Evolutionary conservation across 352 stramenopile species (phyloP), one percentile per base, ranked within the genome.

Genomic region (Peronospora tabacina): DNA sequence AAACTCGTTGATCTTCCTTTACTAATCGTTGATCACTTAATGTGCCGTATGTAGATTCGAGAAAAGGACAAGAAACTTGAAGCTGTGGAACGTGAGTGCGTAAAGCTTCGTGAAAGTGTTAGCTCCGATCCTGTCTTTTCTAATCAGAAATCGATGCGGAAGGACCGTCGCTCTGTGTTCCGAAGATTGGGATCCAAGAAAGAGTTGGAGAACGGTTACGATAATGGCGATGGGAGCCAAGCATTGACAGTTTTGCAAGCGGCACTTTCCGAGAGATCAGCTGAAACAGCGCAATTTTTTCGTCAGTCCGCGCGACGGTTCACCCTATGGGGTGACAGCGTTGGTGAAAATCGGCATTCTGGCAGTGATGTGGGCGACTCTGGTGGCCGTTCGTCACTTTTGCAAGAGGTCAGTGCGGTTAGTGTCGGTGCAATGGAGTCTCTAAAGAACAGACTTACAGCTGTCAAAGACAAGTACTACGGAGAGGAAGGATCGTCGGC

Each of bases 61-160:
- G 76, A 93, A 30, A 93, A 93, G 50, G 77, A 93, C 49, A 90
- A 93, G 55, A 87, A 89, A 24, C 72, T 93, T 17, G 71, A 73
- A 20, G 63, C 63, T 19, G 63, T 75, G 2, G 75, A 94, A 57
- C 81, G 77, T 29, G 82, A 94, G 34, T 77, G 66, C 22, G 64
- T 67, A 13, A 88, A 84, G 26, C 61, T 94, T 35, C 79, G 79
- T 39, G 70, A 85, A 35, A 66, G 75, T 43, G 58, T 78, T 29
- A 65, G 63, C 7, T 66, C 58, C 6, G 69, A 57, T 36, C 40
- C 55, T 22, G 35, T 44, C 35, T 40, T 68, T 2, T 63, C 64
- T 30, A 72, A 46, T 24, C 66, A 70, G 15, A 75, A 63, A 40
- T 72, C 61, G 0, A 45, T 68, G 22, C 60, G 54, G 15, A 75